A percentile compares a stretch with the other conserved stretches of the same genome.
These are phyloP conservation scores for Aureobasidium sp. DNA, from an alignment of 2,329 filamentous ascomycete genomes.

Conservation along the genomic window DNA sequence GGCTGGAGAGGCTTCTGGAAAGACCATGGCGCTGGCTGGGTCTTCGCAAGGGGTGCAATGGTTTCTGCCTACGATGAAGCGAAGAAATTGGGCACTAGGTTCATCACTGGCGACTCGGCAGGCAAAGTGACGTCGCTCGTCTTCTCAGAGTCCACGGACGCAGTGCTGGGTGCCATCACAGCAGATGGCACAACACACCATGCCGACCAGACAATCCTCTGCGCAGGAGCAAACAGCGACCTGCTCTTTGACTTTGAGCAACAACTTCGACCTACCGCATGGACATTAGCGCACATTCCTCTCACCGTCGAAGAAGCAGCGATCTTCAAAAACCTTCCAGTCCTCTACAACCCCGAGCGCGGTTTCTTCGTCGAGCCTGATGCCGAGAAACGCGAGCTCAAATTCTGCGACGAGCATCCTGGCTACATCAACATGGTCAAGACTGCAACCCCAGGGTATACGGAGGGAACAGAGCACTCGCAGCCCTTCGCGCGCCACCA, in stretches of 20 bases:
- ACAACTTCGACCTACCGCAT: slow-evolving; percentile 49
- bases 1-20: slow-evolving; percentile 47
- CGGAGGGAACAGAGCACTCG: slow-evolving; percentile 29
- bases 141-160: slow-evolving; percentile 27
- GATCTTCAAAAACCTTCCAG: slow-evolving; percentile 43
- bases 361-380: slow-evolving; percentile 47
- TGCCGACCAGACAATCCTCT: slow-evolving; percentile 42
- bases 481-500: slow-evolving; percentile 40
- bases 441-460: slow-evolving; percentile 18
- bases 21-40: slow-evolving; percentile 44
- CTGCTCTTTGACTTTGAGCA: slow-evolving; percentile 44
- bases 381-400: slow-evolving; percentile 40
- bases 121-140: slow-evolving; percentile 37
- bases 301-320: slow-evolving; percentile 41
- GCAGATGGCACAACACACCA: slow-evolving; percentile 36
- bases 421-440: slow-evolving; percentile 47
- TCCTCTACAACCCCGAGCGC: slow-evolving; percentile 43
- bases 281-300: slow-evolving; percentile 47
- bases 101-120: slow-evolving; percentile 37
- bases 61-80: slow-evolving; percentile 41
- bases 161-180: slow-evolving; percentile 39
- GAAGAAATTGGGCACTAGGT: slow-evolving; percentile 39
- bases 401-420: slow-evolving; percentile 51
- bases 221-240: slow-evolving; percentile 44
- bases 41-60: slow-evolving; percentile 46